Conservation (phyloP, 768 basidiomycete species). For the Chalciporus piperatus region DNA sequence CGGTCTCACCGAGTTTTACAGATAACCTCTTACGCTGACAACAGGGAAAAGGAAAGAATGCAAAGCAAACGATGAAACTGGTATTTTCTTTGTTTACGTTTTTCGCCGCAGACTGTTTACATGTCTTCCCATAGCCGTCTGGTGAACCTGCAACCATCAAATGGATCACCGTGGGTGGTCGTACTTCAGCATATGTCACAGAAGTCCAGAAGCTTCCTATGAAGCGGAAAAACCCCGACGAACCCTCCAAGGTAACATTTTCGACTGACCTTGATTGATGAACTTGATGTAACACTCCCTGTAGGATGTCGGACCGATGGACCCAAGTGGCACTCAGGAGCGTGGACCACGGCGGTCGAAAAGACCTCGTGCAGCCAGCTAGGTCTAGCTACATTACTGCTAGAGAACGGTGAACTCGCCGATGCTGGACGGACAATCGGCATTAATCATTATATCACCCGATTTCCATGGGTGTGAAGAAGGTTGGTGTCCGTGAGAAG, state of each 20-base stretch:
- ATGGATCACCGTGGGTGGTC: conserved; percentile 73
- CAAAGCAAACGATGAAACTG: conserved; percentile 44
- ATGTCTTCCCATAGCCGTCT: conserved; percentile 46
- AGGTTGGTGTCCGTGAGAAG: too few relatives aligned
- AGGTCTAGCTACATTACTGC: not conserved
- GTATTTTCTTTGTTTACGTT: conserved; percentile 25
- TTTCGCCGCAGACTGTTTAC: conserved; percentile 2
- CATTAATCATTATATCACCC: not conserved
- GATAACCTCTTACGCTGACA: conserved; percentile 13
- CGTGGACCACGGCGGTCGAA: conserved; percentile 1
- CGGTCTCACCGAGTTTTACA: not conserved
- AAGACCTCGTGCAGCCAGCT: conserved; percentile 3
- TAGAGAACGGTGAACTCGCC: not conserved
- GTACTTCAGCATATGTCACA: conserved; percentile 69
- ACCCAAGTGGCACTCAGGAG: not conserved
- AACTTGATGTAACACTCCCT: not conserved
- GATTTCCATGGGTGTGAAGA: too few relatives aligned
- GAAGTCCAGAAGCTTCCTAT: conserved; percentile 51
- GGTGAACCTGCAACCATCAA: conserved; percentile 70
- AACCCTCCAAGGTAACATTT: not conserved
- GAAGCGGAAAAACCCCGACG: not conserved
- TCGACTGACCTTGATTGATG: not conserved
- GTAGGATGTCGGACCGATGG: not conserved
- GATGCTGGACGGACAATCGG: not conserved
- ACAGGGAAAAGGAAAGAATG: conserved; percentile 60